These are phyloP conservation scores for Chrysoporthe puriensis DNA, from an alignment of 2,329 filamentous ascomycete genomes.

Conservation along the genomic window DNA sequence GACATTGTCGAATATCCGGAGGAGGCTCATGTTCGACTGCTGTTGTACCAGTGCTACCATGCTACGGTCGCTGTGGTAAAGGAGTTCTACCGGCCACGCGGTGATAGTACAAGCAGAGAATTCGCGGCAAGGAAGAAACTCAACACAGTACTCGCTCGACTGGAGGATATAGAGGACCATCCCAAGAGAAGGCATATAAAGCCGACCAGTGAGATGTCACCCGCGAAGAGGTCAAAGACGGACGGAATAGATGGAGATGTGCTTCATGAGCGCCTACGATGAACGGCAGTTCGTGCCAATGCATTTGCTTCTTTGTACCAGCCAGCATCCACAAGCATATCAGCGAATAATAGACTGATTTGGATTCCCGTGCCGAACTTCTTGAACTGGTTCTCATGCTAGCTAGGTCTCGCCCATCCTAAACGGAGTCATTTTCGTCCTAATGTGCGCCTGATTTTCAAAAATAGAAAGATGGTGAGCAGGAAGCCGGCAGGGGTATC, in stretches of 20 bases:
- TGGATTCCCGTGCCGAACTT: background rate
- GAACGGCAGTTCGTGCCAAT: conserved; percentile 1
- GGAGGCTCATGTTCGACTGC: conserved; percentile 49
- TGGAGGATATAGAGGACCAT: conserved; percentile 47
- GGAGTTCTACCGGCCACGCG: conserved; percentile 58
- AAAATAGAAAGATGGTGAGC: background rate
- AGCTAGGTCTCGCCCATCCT: no score
- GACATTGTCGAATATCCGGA: conserved; percentile 47
- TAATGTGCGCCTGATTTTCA: background rate
- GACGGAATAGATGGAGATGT: conserved; percentile 26
- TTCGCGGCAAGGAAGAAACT: conserved; percentile 57
- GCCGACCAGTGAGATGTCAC: conserved; percentile 46
- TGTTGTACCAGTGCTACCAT: conserved; percentile 64
- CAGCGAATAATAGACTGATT: background rate
- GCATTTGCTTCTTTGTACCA: background rate
- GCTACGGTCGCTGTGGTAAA: conserved; percentile 55
- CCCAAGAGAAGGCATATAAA: conserved; percentile 40
- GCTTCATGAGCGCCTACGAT: background rate
- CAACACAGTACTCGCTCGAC: conserved; percentile 48
- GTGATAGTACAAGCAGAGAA: conserved; percentile 53
- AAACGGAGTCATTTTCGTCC: background rate
- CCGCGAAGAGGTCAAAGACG: conserved; percentile 48
- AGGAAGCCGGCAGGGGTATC: background rate
- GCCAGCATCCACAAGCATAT: background rate
- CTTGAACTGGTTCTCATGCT: no score